Evolutionary conservation across 306 rosid genomes (phyloP).

Genomic region (Argentina anserina): DNA sequence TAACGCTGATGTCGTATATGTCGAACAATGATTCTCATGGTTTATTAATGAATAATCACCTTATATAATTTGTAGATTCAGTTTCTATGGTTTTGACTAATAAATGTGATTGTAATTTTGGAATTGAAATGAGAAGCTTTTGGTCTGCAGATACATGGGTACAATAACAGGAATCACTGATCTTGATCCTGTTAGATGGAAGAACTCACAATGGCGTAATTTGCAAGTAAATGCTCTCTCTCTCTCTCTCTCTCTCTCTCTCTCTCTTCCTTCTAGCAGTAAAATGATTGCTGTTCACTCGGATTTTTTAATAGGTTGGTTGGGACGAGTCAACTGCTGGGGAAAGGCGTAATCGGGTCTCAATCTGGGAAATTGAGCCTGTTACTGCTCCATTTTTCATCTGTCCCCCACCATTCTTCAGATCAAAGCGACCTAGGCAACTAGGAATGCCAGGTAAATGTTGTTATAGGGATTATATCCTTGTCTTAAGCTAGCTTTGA

Average conservation of each 20-base stretch:
- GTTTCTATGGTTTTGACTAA: background rate
- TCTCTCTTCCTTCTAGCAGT: slow-evolving; percentile 1
- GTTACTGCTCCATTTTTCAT: slow-evolving; percentile 96
- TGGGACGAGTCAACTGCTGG: slow-evolving; percentile 99
- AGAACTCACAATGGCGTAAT: slow-evolving; percentile 95
- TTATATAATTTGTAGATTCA: background rate
- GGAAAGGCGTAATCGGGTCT: slow-evolving; percentile 82
- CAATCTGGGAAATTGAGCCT: slow-evolving; percentile 97
- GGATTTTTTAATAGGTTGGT: slow-evolving; percentile 58
- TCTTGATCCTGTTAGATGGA: slow-evolving; percentile 93
- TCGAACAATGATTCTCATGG: background rate
- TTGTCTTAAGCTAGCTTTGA: background rate
- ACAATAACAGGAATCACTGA: slow-evolving; percentile 90
- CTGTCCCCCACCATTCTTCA: slow-evolving; percentile 85
- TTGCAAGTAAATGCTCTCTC: slow-evolving; percentile 59
- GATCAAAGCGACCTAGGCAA: slow-evolving; percentile 85
- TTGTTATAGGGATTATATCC: background rate
- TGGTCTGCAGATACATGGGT: slow-evolving; percentile 83
- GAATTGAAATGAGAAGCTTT: slow-evolving; percentile 6
- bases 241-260: background rate
- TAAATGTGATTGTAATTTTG: slow-evolving; percentile 11
- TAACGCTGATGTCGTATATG: background rate
- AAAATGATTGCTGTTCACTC: background rate
- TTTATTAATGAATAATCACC: background rate
- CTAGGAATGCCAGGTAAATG: slow-evolving; percentile 84